Conservation (phyloP, 805 yeast species). For the Maudiozyma saulgeensis region DNA sequence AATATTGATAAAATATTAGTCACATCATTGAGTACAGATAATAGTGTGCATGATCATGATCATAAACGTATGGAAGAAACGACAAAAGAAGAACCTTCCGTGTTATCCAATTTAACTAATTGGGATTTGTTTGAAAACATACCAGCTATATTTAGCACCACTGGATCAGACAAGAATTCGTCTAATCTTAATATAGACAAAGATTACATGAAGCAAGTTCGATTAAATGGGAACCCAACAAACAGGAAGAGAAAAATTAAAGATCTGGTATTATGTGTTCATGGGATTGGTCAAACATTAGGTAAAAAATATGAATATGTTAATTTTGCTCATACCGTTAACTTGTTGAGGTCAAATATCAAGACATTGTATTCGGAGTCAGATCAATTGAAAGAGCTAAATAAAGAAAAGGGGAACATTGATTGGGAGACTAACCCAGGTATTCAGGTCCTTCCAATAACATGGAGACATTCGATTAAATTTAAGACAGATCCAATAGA, state of each 20-base stretch:
- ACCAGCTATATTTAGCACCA: conserved; percentile 1
- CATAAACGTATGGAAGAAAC: not conserved
- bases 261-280: conserved; percentile 73
- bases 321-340: conserved; percentile 79
- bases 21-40: conserved; percentile 22
- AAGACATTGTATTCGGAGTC: conserved; percentile 39
- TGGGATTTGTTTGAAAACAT: conserved; percentile 7
- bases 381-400: conserved; percentile 33
- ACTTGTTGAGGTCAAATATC: conserved; percentile 50
- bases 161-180: conserved; percentile 3
- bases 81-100: not conserved
- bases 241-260: conserved; percentile 34
- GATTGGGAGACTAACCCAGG: conserved; percentile 43
- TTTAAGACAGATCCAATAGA: conserved; percentile 39
- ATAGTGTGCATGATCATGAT: not conserved
- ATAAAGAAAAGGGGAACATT: conserved; percentile 34
- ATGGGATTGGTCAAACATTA: conserved; percentile 88
- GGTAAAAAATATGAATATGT: conserved; percentile 72
- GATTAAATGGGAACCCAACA: conserved; percentile 26
- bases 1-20: conserved; percentile 28
- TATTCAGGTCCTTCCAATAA: conserved; percentile 78
- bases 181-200: not conserved
- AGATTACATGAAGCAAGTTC: conserved; percentile 35
- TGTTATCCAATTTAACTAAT: conserved; percentile 1
- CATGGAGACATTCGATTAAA: conserved; percentile 79